phyloP scores from a whole-genome alignment of 768 basidiomycete species.

The Mycena filopes region DNA sequence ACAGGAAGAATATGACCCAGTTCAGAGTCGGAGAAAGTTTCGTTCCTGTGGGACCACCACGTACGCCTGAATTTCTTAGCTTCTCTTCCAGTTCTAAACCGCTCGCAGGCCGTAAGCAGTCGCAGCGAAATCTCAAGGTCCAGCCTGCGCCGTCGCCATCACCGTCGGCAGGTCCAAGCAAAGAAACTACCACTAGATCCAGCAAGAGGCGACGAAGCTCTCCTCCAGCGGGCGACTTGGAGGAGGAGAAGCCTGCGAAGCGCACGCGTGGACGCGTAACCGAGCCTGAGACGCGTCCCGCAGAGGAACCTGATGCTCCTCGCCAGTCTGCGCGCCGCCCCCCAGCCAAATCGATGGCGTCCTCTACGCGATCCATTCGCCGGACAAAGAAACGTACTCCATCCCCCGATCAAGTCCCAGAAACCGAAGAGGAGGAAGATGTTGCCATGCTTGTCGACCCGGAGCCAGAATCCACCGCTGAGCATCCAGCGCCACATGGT shows the following conservation, averaged over 20 bases:
- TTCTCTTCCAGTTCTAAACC: conserved; percentile 5
- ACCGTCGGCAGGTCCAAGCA: conserved; percentile 18
- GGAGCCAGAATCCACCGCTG: not conserved
- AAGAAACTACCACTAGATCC: conserved; percentile 15
- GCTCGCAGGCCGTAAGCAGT: conserved; percentile 35
- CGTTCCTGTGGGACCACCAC: conserved; percentile 66
- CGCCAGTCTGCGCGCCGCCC: conserved; percentile 19
- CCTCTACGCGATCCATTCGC: conserved; percentile 17
- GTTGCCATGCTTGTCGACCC: conserved; percentile 28
- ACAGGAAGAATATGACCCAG: conserved; percentile 55
- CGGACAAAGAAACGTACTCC: conserved; percentile 21
- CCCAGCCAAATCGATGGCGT: conserved; percentile 16
- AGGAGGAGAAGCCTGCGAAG: conserved; percentile 24
- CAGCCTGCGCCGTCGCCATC: conserved; percentile 4
- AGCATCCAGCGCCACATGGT: not conserved
- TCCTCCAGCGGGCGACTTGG: conserved; percentile 2
- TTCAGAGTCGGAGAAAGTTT: conserved; percentile 69
- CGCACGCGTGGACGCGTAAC: conserved; percentile 26
- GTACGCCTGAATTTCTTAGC: conserved; percentile 46
- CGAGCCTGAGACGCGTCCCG: conserved; percentile 14
- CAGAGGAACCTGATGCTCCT: conserved; percentile 10
- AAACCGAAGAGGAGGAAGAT: conserved; percentile 29
- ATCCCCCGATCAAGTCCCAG: conserved; percentile 16
- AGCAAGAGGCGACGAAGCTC: conserved; percentile 33
- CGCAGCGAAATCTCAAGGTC: conserved; percentile 27